Evolutionary conservation across 2,329 filamentous ascomycete species (phyloP), one percentile per base, ranked within the genome.

Genomic region (Penicillium sp.): DNA sequence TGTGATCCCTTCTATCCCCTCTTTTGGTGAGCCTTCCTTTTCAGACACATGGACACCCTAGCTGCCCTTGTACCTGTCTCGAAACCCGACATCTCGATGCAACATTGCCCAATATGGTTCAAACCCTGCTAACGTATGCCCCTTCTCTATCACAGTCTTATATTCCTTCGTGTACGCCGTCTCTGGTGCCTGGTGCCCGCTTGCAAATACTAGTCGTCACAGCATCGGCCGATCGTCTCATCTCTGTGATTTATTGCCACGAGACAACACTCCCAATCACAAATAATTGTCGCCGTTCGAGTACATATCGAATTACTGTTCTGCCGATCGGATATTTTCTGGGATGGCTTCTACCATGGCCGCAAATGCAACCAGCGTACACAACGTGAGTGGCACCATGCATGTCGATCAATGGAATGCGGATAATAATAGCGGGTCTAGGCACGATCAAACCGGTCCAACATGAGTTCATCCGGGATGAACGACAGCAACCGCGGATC

Each of bases 401-500:
- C 13, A 14, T 18, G 29, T 26, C 16, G n/a, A 42, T 26, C 18
- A 11, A 13, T 37, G 35, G 50, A 45, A 46, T 47, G 29, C 29
- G 32, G 29, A 48, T 69, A 46, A 66, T 58, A 38, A 51, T 53
- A 43, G 4, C 6, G 20, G 31, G 32, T 6, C 37, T 13, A 71
- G 71, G 67, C 67, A 56, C 70, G 71, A 55, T 65, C 71, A 42
- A 70, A 62, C 57, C 72, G 74, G 54, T 67, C 68, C 54, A 76
- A 75, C 60, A 76, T 79, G 58, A 66, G 67, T 59, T 62, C 74
- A 42, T 68, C 74, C 22, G 63, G 66, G 32, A 65, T 74, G 59
- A 71, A 68, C 55, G 74, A 76, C 37, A 66, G 69, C 53, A 58
- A 68, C 24, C 69, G 73, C 55, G 66, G 70, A 43, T 66, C 73